These are phyloP conservation scores for Hortaea werneckii DNA, from an alignment of 2,329 filamentous ascomycete species.

Conservation along the genomic window DNA sequence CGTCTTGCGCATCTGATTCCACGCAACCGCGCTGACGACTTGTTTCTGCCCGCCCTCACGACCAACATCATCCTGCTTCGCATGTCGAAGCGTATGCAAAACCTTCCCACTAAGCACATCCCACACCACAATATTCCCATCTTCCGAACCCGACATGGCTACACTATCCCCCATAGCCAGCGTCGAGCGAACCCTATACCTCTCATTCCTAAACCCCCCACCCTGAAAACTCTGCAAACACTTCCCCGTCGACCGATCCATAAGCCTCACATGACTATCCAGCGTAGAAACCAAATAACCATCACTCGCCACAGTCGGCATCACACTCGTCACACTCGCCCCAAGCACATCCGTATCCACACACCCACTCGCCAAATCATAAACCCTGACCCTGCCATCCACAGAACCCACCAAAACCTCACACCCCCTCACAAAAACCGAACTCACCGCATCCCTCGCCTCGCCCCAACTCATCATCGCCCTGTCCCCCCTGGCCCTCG, in stretches of 20 bases:
- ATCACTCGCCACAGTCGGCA: constrained; percentile 60
- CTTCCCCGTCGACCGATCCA: constrained; percentile 67
- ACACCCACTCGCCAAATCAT: constrained; percentile 71
- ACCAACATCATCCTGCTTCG: constrained; percentile 11
- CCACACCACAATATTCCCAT: constrained; percentile 68
- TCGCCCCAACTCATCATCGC: constrained; percentile 65
- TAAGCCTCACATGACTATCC: constrained; percentile 66
- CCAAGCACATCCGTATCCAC: constrained; percentile 56
- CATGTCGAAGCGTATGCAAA: constrained; percentile 48
- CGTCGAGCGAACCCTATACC: constrained; percentile 63
- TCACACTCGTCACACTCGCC: constrained; percentile 59
- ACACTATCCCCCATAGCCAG: constrained; percentile 67
- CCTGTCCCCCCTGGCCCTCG: constrained; percentile 43
- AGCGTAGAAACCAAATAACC: constrained; percentile 64
- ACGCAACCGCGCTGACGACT: constrained; percentile 39
- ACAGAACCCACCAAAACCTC: constrained; percentile 67
- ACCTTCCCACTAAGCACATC: constrained; percentile 67
- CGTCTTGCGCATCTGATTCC: constrained; percentile 35
- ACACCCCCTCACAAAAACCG: constrained; percentile 31
- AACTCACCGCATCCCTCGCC: constrained; percentile 57
- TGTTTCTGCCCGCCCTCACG: constrained; percentile 29
- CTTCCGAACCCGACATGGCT: constrained; percentile 73
- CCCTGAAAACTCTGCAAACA: constrained; percentile 63
- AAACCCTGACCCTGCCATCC: constrained; percentile 70
- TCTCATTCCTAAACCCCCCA: constrained; percentile 50